phyloP scores from a whole-genome alignment of 805 yeast genomes.

The Suhomyces kilbournensis region DNA sequence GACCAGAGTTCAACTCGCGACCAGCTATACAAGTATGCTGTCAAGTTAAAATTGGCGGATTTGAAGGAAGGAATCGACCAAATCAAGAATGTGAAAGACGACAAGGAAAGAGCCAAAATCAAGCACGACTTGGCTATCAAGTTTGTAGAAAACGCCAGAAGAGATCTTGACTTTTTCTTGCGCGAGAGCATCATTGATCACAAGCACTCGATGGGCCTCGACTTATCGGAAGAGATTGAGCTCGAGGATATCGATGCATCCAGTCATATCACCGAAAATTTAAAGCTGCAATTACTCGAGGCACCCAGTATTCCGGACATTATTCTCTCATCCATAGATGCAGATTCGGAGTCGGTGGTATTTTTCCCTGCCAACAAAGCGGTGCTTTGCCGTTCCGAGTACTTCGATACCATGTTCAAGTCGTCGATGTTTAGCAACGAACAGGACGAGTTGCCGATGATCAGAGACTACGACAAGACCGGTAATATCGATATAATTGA shows the following conservation, averaged over 20 bases:
- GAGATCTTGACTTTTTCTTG: slow-evolving; percentile 30
- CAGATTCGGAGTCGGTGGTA: slow-evolving; percentile 20
- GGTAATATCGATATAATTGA: slow-evolving; percentile 16
- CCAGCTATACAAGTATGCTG: slow-evolving; percentile 29
- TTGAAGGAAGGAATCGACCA: slow-evolving; percentile 34
- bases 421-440: slow-evolving; percentile 34
- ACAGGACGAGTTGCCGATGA: slow-evolving; percentile 15
- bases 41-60: slow-evolving; percentile 30
- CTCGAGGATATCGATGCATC: slow-evolving; percentile 28
- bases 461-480: slow-evolving; percentile 7
- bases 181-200: background rate
- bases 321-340: slow-evolving; percentile 36
- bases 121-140: slow-evolving; percentile 30
- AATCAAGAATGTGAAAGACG: slow-evolving; percentile 20
- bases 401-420: slow-evolving; percentile 60
- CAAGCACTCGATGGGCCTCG: slow-evolving; percentile 5
- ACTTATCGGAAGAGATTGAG: slow-evolving; percentile 23
- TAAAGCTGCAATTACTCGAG: slow-evolving; percentile 22
- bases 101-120: slow-evolving; percentile 22
- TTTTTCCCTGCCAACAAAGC: slow-evolving; percentile 66
- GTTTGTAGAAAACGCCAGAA: slow-evolving; percentile 35
- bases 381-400: slow-evolving; percentile 58
- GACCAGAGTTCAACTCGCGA: slow-evolving; percentile 15
- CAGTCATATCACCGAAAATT: slow-evolving; percentile 14
- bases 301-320: slow-evolving; percentile 44